phyloP scores from a whole-genome alignment of 2,329 filamentous ascomycete species.

The Coniosporium tulheliwenetii region DNA sequence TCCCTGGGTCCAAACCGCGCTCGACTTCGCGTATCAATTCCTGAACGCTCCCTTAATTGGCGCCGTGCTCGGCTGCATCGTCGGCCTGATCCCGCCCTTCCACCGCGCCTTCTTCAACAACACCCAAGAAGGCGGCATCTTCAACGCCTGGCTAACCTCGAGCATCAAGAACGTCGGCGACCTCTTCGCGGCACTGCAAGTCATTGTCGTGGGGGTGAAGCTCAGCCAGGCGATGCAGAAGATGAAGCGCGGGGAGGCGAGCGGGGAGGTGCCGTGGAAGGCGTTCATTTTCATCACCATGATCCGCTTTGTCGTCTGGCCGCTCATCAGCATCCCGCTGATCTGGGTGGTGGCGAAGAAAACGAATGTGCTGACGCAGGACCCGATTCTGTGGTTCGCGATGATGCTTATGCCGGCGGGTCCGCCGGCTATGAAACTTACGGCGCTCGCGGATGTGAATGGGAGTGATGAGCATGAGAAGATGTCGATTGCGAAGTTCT shows the following conservation, averaged over 20 bases:
- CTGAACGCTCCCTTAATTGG: conserved; percentile 48
- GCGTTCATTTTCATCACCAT: conserved; percentile 36
- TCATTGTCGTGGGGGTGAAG: conserved; percentile 52
- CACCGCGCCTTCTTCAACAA: conserved; percentile 47
- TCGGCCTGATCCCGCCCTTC: conserved; percentile 44
- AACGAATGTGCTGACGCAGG: conserved; percentile 34
- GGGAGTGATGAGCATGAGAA: conserved; percentile 31
- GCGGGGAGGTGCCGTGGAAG: conserved; percentile 29
- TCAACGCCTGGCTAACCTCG: conserved; percentile 50
- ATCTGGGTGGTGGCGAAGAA: conserved; percentile 39
- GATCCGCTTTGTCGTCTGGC: conserved; percentile 47
- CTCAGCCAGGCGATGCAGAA: conserved; percentile 37
- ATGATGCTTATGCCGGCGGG: conserved; percentile 46
- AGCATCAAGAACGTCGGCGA: conserved; percentile 46
- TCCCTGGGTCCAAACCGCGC: conserved; percentile 19
- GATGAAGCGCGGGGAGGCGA: conserved; percentile 27
- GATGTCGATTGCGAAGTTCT: conserved; percentile 37
- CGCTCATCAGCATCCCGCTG: conserved; percentile 33
- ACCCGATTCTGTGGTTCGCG: conserved; percentile 51
- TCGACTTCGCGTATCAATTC: conserved; percentile 33
- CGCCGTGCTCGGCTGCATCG: conserved; percentile 39
- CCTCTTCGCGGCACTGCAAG: conserved; percentile 48
- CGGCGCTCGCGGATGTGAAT: conserved; percentile 34
- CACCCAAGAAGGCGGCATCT: conserved; percentile 42
- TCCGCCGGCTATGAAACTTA: conserved; percentile 38